Evolutionary conservation across 345 rosid genomes (phyloP).

Genomic region (Lepidium sativum): DNA sequence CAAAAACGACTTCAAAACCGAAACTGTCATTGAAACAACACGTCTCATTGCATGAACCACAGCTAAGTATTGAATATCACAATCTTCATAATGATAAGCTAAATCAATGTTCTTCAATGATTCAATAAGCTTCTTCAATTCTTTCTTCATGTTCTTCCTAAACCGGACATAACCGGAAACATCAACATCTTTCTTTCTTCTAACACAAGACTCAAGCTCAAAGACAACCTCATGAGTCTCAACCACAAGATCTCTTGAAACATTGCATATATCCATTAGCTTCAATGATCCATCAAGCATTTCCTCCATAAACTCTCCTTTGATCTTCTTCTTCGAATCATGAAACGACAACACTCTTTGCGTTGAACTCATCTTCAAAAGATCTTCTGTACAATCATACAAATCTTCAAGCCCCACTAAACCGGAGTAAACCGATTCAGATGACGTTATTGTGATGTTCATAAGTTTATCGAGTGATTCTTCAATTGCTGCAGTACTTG

Average conservation of each 20-base stretch:
- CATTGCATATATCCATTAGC: slow-evolving; percentile 51
- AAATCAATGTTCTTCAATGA: slow-evolving; percentile 41
- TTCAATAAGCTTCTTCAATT: slow-evolving; percentile 37
- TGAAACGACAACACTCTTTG: slow-evolving; percentile 29
- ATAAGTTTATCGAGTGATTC: slow-evolving; percentile 47
- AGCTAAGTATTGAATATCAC: slow-evolving; percentile 34
- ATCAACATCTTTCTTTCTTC: slow-evolving; percentile 35
- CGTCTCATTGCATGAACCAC: slow-evolving; percentile 42
- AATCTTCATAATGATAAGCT: slow-evolving; percentile 10
- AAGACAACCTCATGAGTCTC: slow-evolving; percentile 45
- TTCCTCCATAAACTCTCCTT: slow-evolving; percentile 36
- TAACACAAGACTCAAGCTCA: slow-evolving; percentile 41
- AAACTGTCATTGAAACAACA: slow-evolving; percentile 25
- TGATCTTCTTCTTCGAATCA: neutral
- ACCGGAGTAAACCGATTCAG: slow-evolving; percentile 30
- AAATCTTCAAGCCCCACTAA: slow-evolving; percentile 42
- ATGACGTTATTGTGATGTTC: slow-evolving; percentile 27
- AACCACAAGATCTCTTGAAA: slow-evolving; percentile 45
- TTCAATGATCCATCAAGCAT: slow-evolving; percentile 52
- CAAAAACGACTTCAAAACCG: slow-evolving; percentile 43
- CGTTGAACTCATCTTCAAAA: slow-evolving; percentile 49
- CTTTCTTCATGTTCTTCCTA: slow-evolving; percentile 53
- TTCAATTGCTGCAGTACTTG: slow-evolving; percentile 40
- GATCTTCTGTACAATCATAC: slow-evolving; percentile 40
- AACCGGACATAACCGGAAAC: slow-evolving; percentile 27